Conservation (phyloP, 352 stramenopile genomes). For the Phytophthora citricola region DNA sequence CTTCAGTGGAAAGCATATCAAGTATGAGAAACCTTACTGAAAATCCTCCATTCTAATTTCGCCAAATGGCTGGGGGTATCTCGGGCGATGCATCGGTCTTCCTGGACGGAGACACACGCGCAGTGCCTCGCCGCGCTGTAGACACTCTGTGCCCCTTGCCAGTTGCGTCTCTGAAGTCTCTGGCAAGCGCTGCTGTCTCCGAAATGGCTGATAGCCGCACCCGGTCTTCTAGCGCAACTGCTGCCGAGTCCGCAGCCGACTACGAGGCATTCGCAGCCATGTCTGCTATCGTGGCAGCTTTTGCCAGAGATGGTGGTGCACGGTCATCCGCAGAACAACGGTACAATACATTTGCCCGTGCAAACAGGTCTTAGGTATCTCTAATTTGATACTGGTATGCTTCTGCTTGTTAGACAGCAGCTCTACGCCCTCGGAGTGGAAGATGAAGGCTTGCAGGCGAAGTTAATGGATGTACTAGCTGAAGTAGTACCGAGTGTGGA, state of each 20-base stretch:
- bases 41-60: not conserved
- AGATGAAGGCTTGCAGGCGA: slow-evolving; percentile 33
- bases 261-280: slow-evolving; percentile 36
- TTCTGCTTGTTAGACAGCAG: not conserved
- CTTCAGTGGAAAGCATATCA: slow-evolving; percentile 1
- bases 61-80: slow-evolving; percentile 25
- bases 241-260: slow-evolving; percentile 1
- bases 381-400: not conserved
- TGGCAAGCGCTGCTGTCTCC: slow-evolving; percentile 27
- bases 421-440: slow-evolving; percentile 44
- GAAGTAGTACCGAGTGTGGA: slow-evolving; percentile 28
- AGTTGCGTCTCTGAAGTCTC: slow-evolving; percentile 19
- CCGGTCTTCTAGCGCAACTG: not conserved
- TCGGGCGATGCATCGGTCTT: slow-evolving; percentile 11
- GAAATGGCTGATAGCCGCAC: slow-evolving; percentile 28
- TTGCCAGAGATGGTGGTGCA: slow-evolving; percentile 26
- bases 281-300: slow-evolving; percentile 35
- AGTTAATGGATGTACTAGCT: slow-evolving; percentile 30
- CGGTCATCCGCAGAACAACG: slow-evolving; percentile 19
- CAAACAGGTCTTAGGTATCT: not conserved
- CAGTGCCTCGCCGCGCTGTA: slow-evolving; percentile 22
- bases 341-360: slow-evolving; percentile 6
- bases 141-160: slow-evolving; percentile 21
- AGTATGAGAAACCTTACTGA: not conserved
- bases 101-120: slow-evolving; percentile 21